Evolutionary conservation across 2,329 filamentous ascomycete genomes (phyloP), one percentile per base, ranked within the genome.

Genomic region (Piedraia hortae): DNA sequence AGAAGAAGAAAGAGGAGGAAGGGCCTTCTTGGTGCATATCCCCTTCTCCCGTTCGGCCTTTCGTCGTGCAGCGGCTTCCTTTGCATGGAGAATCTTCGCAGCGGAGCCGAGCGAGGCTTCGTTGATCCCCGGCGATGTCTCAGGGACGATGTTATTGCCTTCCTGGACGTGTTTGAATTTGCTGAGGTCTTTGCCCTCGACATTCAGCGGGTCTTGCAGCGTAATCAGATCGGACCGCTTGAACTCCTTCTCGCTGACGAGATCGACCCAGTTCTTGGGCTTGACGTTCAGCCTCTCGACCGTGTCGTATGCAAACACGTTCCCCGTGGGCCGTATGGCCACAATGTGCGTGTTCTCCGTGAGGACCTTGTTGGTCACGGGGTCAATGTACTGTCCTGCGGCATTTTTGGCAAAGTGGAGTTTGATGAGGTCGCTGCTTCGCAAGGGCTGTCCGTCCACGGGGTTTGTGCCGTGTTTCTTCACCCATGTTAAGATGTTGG

Each of bases 321-420:
- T 97, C 21, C 82, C 82, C 26, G 80, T 82, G 24, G 57, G 71
- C 26, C 65, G 59, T 30, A 97, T 56, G 9, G 80, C 82, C 20
- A 93, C 75, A 26, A 97, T 75, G 45, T 93, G 85, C 3, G 85
- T 93, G 46, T 93, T 93, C 44, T 97, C 78, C 20, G 85, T 97
- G 38, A 97, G 77, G 18, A 89, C 73, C 46, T 97, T 97, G 56
- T 74, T 93, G 0, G 80, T 91, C 20, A 97, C 82, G 0, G 85
- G 88, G 38, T 97, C 85, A 30, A 93, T 75, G 37, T 85, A 73
- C 36, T 93, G 85, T 23, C 64, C 72, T 28, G 80, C 71, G 23
- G 80, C 73, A 44, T 93, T 97, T 43, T 82, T 80, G 28, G 74
- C 61, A 45, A 93, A 90, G 41, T 80, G 70, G 31, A 97, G 62